Conservation (phyloP, 352 stramenopile genomes). For the Globisporangium spinosum region DNA sequence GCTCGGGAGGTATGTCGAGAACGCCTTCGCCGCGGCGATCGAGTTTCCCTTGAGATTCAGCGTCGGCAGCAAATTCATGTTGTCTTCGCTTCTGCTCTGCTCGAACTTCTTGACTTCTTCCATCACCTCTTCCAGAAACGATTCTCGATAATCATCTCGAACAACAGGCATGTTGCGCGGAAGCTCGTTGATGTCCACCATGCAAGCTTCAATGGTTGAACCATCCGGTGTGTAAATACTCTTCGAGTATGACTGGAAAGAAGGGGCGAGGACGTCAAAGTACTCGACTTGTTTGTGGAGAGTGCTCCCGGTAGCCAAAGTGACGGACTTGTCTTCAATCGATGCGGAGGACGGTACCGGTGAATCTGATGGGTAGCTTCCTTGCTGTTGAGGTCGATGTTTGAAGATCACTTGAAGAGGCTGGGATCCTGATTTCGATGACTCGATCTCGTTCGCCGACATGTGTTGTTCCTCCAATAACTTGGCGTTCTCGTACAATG, state of each 20-base stretch:
- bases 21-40: constrained; percentile 60
- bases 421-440: constrained; percentile 25
- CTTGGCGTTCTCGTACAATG: constrained; percentile 43
- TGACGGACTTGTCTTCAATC: constrained; percentile 35
- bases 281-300: constrained; percentile 60
- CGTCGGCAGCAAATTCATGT: constrained; percentile 52
- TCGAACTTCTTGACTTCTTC: constrained; percentile 60
- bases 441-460: constrained; percentile 35
- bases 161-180: constrained; percentile 39
- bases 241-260: constrained; percentile 54
- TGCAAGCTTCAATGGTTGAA: constrained; percentile 59
- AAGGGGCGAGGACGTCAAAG: constrained; percentile 56
- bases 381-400: constrained; percentile 58
- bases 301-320: constrained; percentile 32
- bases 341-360: constrained; percentile 1
- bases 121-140: constrained; percentile 60
- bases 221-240: constrained; percentile 70
- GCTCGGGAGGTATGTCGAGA: constrained; percentile 70
- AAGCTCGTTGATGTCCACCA: constrained; percentile 68
- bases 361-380: constrained; percentile 13
- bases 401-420: constrained; percentile 86
- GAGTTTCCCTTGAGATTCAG: constrained; percentile 56
- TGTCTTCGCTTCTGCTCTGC: constrained; percentile 39
- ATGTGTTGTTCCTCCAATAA: constrained; percentile 39
- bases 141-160: constrained; percentile 42